Percentiles rank a stretch among this genome's conserved stretches.
Evolutionary conservation across 257 asterid genomes (phyloP).

Genomic region (Rehmannia glutinosa): DNA sequence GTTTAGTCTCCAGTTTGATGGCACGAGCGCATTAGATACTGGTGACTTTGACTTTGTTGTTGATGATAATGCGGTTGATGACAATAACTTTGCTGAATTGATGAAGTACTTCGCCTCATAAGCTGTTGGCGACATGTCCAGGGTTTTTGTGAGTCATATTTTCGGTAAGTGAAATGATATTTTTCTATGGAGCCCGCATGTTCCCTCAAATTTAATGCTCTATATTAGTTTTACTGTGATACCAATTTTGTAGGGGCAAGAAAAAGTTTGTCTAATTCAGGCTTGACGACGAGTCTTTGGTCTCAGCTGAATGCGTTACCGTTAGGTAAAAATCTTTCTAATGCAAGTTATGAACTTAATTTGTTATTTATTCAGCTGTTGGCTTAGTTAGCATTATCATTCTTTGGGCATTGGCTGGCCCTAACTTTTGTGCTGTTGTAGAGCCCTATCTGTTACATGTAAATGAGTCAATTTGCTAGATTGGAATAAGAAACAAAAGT

Average conservation of each 20-base stretch:
- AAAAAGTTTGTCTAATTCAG: not conserved
- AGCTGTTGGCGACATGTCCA: not conserved
- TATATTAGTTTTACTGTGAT: not conserved
- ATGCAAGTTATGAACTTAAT: conserved; percentile 13
- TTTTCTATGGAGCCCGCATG: not conserved
- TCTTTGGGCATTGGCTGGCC: conserved; percentile 20
- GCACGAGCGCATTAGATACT: conserved; percentile 31
- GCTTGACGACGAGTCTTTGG: conserved; percentile 5
- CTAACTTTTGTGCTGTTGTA: conserved; percentile 1
- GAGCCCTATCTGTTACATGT: not conserved
- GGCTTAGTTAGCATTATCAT: conserved; percentile 3
- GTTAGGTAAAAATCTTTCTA: conserved; percentile 1
- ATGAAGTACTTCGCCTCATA: conserved; percentile 48
- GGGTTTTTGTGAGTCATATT: not conserved
- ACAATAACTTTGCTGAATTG: conserved; percentile 28
- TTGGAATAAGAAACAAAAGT: no score
- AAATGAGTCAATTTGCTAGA: conserved; percentile 11
- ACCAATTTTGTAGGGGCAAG: conserved; percentile 1
- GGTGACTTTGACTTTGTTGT: conserved; percentile 30
- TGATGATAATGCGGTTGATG: conserved; percentile 23
- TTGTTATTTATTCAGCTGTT: not conserved
- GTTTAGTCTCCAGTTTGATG: conserved; percentile 39
- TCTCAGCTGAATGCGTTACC: conserved; percentile 10
- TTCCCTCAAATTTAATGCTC: not conserved
- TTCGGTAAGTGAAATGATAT: not conserved